Conservation (phyloP, 768 basidiomycete genomes). For the Tricholomella constricta region DNA sequence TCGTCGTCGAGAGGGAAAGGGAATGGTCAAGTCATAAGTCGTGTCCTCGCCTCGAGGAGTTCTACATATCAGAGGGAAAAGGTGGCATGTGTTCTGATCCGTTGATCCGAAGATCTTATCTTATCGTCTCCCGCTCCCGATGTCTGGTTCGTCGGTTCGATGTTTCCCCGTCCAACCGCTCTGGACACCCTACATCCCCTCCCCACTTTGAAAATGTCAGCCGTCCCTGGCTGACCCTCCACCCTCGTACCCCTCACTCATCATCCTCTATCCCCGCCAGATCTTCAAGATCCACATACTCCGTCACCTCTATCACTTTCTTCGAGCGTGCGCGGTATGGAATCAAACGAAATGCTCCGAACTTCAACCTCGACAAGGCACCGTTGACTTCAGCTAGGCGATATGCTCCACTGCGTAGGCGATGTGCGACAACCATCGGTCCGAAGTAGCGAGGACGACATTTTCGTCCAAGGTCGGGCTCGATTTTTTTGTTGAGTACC, state of each 20-base stretch:
- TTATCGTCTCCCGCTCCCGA: too few relatives aligned
- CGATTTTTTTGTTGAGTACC: conserved; percentile 25
- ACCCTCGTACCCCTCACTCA: not conserved
- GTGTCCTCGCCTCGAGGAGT: too few relatives aligned
- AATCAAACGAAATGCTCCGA: conserved; percentile 11
- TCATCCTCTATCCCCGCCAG: not conserved
- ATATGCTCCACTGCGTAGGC: not conserved
- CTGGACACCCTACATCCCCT: not conserved
- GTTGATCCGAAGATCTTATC: too few relatives aligned
- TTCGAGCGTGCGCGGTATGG: conserved; percentile 5
- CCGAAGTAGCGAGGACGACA: not conserved
- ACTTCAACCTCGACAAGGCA: conserved; percentile 1
- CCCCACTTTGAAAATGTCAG: conserved; percentile 16
- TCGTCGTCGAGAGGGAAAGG: too few relatives aligned
- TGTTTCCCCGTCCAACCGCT: not conserved
- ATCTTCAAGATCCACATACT: not conserved
- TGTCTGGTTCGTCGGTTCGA: not conserved
- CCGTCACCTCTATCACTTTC: not conserved
- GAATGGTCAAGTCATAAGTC: too few relatives aligned
- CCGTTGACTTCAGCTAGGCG: conserved; percentile 7
- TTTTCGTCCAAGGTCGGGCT: not conserved
- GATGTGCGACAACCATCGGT: too few relatives aligned
- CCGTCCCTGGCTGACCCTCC: not conserved
- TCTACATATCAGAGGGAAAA: too few relatives aligned
- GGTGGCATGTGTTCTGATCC: too few relatives aligned